phyloP scores from a whole-genome alignment of 2,329 filamentous ascomycete genomes.

The Fusarium sterilihyphosum region DNA sequence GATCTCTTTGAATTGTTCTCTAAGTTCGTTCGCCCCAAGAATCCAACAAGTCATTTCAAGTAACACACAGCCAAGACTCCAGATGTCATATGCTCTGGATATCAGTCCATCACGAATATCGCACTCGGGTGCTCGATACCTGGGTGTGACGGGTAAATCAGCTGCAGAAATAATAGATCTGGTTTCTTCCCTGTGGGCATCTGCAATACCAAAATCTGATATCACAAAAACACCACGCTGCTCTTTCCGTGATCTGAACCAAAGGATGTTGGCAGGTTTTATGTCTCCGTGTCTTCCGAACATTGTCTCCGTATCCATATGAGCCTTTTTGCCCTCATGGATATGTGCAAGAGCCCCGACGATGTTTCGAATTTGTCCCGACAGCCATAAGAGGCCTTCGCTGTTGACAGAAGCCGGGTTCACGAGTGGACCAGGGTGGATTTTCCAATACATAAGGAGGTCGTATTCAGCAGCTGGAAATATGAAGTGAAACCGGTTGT shows the following conservation, averaged over 20 bases:
- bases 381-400: background rate
- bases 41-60: background rate
- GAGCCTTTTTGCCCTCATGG: fast-evolving
- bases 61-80: background rate
- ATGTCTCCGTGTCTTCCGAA: background rate
- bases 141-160: background rate
- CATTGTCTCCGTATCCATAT: background rate
- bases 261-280: background rate
- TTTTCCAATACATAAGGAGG: background rate
- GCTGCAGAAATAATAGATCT: background rate
- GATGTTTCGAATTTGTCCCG: background rate
- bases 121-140: background rate
- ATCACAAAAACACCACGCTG: background rate
- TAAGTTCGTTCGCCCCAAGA: background rate
- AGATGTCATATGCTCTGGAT: background rate
- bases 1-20: background rate
- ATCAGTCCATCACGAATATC: background rate
- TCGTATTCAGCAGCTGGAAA: background rate
- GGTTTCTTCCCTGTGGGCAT: background rate
- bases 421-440: background rate
- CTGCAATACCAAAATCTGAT: background rate
- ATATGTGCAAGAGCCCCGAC: background rate
- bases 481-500: background rate
- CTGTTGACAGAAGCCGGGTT: background rate
- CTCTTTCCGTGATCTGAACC: background rate